phyloP scores from a whole-genome alignment of 495 filamentous ascomycete genomes.

The Penicillium subrubescens region DNA sequence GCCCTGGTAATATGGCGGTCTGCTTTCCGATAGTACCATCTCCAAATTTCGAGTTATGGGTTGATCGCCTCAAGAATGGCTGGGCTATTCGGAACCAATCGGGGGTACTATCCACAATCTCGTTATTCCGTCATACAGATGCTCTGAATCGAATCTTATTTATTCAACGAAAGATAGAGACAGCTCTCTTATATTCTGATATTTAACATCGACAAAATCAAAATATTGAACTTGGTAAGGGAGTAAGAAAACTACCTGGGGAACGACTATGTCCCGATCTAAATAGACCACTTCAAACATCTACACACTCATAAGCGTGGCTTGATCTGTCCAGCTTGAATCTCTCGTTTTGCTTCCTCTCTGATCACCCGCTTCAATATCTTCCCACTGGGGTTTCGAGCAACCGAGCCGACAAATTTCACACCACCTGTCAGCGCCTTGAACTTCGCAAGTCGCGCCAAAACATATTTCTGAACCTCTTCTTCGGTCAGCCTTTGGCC shows the following conservation, averaged over 20 bases:
- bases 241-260: background rate
- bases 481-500: constrained; percentile 50
- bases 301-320: constrained; percentile 20
- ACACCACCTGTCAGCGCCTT: constrained; percentile 81
- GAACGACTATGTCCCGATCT: background rate
- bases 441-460: constrained; percentile 56
- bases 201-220: background rate
- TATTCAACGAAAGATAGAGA: too few relatives aligned
- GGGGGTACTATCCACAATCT: too few relatives aligned
- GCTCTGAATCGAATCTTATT: too few relatives aligned
- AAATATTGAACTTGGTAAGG: background rate
- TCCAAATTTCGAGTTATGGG: too few relatives aligned
- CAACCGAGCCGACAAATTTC: constrained; percentile 72
- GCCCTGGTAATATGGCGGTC: too few relatives aligned
- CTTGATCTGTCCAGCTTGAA: constrained; percentile 24
- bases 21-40: too few relatives aligned
- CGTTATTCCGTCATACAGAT: too few relatives aligned
- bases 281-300: background rate
- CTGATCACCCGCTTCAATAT: constrained; percentile 70
- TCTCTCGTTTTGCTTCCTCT: constrained; percentile 47
- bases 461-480: constrained; percentile 61
- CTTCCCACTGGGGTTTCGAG: constrained; percentile 82
- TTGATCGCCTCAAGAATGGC: too few relatives aligned
- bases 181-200: too few relatives aligned
- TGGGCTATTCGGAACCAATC: too few relatives aligned